A percentile compares a stretch with the other conserved stretches of the same genome.
These are phyloP conservation scores for Annulohypoxylon stygium DNA, from an alignment of 495 filamentous ascomycete species.

Conservation along the genomic window DNA sequence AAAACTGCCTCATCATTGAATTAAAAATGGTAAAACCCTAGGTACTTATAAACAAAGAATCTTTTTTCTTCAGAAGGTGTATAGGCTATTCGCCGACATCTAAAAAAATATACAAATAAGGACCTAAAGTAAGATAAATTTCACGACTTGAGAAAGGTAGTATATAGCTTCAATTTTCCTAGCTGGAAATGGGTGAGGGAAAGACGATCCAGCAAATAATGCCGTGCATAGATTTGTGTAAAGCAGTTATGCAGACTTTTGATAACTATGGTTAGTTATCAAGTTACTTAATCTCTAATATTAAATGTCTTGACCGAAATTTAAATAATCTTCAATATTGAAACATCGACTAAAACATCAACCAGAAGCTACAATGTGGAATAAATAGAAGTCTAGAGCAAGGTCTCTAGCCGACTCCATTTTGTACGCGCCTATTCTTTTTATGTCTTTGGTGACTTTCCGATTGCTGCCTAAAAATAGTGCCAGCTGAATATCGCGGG, in stretches of 20 bases:
- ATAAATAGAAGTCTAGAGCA: background rate
- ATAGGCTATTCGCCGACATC: background rate
- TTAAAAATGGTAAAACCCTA: too few relatives aligned
- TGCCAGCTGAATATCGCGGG: background rate
- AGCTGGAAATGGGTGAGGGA: background rate
- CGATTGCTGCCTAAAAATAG: slow-evolving; percentile 1
- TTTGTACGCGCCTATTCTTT: background rate
- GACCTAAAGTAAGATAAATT: background rate
- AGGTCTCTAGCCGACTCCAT: background rate
- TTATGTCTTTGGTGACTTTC: background rate
- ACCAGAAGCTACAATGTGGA: background rate
- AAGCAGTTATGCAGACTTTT: too few relatives aligned
- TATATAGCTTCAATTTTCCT: background rate
- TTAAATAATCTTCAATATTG: too few relatives aligned
- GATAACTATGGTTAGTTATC: too few relatives aligned
- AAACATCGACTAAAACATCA: background rate
- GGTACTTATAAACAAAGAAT: background rate
- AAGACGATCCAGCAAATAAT: background rate
- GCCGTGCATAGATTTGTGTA: too few relatives aligned
- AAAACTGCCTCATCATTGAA: background rate
- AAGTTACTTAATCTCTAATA: too few relatives aligned
- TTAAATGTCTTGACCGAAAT: too few relatives aligned
- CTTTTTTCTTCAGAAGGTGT: background rate
- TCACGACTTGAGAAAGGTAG: background rate
- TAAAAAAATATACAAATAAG: background rate